Base-by-base conservation (phyloP, 2,329 filamentous ascomycete species). In the Fusarium verrucosum region DNA sequence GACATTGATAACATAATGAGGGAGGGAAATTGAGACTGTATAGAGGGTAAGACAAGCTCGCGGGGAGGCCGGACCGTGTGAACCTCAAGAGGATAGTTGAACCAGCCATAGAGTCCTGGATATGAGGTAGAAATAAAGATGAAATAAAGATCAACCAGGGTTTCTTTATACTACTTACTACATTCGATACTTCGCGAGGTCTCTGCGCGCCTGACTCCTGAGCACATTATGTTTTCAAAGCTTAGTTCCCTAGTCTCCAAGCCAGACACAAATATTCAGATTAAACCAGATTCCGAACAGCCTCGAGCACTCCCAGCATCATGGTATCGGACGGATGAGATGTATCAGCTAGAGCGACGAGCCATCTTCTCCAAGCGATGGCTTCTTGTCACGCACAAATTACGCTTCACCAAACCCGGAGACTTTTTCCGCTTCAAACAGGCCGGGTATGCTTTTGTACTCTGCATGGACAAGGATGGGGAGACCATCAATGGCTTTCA, bases 401-500 rank as follows among this genome's bases (percentile, higher is more conserved):
- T 38, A 5, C 57, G 57, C 1, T 59, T 59, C 22, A 30, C n/a
- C 3, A 45, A 58, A 4, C 28, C 52, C 0, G 53, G 57, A 5
- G 57, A 59, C 42, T 53, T 41, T 16, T 76, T 86, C 26, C 79
- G 81, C 13, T 87, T 81, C 51, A 77, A 82, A 4, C 72, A 85
- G 6, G 83, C 84, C 1, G 84, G 82, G 1, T 87, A 82, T 72
- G 76, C 83, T 5, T 84, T 87, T 69, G 75, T 87, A 55, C 72
- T 87, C 7, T 76, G 79, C 43, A 74, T 75, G 7, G 82, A 86
- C 65, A 78, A 81, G n/a, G 74, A 81, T 8, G 80, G 80, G 14
- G 20, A 47, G 9, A 78, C 80, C 4, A 80, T 87, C 68, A 82
- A 85, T 49, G 85, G 80, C 16, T 87, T 88, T 67, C 85, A 88